Evolutionary conservation across 176 grass and related monocot species (phyloP), one percentile per base, ranked within the genome.

Genomic region (Lolium rigidum): DNA sequence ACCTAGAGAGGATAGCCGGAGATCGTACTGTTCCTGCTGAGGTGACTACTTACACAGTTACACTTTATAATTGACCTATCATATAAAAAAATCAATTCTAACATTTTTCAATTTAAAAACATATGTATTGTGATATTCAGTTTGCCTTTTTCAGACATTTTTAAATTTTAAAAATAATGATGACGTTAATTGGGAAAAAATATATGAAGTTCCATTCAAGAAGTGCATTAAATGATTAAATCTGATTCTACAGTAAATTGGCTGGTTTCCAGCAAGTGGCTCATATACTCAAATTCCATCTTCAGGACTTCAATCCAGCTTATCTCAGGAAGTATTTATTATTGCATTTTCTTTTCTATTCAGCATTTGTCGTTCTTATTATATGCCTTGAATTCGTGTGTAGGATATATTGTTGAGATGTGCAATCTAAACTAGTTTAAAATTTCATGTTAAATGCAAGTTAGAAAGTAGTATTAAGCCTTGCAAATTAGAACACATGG

Each of bases 21-120:
- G 92, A 98, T 71, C 90, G 97, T n/a, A 98, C 92, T 66, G 57
- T 98, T 65, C 97, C 97, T 77, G 94, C 95, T 58, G 88, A 98
- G 97, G 97, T 98, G 71, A 93, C 11, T 89, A 61, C 79, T 70
- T 78, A 20, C 49, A 43, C 73, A 59, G 72, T 79, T 84, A 12
- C 39, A 41, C 78, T 79, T 78, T 55, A 50, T 5, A 78, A 52
- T 52, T 70, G 28, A 43, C 15, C 38, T 78, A 6, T 44, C 20
- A 43, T 71, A n/a, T 46, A n/a, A 56, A 18, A 5, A 70, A 70
- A 39, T 38, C 31, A 56, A 39, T 58, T 70, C 66, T 55, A 17
- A 71, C n/a, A 83, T 28, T 20, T 73, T 44, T 21, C 59, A 21
- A 28, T n/a, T 12, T 61, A 13, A 83, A 83, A 28, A 35, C 10